Base-by-base conservation (phyloP, 1,284 basidiomycete species). In the Agaricales sp. region DNA sequence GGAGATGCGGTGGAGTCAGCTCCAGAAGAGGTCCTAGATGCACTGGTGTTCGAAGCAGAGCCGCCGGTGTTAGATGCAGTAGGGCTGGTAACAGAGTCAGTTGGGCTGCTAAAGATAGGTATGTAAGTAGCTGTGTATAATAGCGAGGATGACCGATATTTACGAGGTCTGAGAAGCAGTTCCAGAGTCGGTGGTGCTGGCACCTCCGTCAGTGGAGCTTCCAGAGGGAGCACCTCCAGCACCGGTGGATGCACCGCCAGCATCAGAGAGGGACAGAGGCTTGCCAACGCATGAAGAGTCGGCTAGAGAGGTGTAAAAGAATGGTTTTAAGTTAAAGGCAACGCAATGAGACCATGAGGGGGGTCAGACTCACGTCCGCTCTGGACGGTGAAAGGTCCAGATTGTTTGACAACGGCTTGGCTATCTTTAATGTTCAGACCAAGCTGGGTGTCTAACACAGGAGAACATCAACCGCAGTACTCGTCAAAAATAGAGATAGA, bases 381-480 rank as follows among this genome's bases (percentile, higher is more conserved):
- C 23, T 63, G 57, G 54, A 83, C 58, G n/a, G 60, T 67, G 66
- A 85, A 69, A 1, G 74, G 38, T 14, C 72, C 79, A 3, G 70
- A 66, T 55, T 80, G 75, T 2, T 61, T 69, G 45, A 60, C 45
- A 0, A 22, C 1, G 57, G 83, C 82, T 30, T 61, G 73, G 51
- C 45, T 59, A 54, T 87, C 83, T 59, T 70, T 70, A 50, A 86
- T 48, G 3, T 61, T 68, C 21, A 86, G 60, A 45, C 72, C 76
- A 44, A 84, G 57, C 19, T 53, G 59, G 4, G 70, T 73, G 16
- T 66, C 80, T 78, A 47, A 26, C 24, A 2, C 21, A 23, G 41
- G 14, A 45, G 41, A 50, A 19, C 25, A 43, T 43, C 30, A 37
- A 49, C 21, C 43, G 19, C 38, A 46, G 50, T 23, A 6, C 14